These are phyloP conservation scores for Cercospora sp. DNA, from an alignment of 2,329 filamentous ascomycete species.

Conservation along the genomic window DNA sequence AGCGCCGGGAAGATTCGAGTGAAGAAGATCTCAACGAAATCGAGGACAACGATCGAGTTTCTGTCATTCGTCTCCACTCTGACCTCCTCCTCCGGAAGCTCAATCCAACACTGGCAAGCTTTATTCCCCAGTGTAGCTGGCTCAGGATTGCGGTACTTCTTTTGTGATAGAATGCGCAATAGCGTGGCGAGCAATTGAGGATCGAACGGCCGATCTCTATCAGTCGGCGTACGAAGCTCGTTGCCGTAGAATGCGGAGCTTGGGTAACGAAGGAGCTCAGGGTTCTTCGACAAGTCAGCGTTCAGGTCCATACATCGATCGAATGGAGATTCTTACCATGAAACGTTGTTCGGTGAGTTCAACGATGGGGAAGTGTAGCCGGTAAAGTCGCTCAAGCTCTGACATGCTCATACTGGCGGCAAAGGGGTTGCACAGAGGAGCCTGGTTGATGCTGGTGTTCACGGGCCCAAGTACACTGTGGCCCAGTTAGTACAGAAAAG, in stretches of 20 bases:
- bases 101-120: not conserved
- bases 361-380: conserved; percentile 17
- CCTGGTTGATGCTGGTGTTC: conserved; percentile 21
- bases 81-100: too few relatives aligned
- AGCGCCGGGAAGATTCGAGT: conserved; percentile 18
- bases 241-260: conserved; percentile 19
- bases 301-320: not conserved
- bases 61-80: not conserved
- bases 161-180: conserved; percentile 4
- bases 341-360: conserved; percentile 23
- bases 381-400: conserved; percentile 19
- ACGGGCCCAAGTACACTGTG: conserved; percentile 21
- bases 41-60: conserved; percentile 13
- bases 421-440: conserved; percentile 22
- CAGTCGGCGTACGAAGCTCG: conserved; percentile 10
- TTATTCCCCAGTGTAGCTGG: not conserved
- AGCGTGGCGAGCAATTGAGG: conserved; percentile 12
- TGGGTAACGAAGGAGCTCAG: conserved; percentile 9
- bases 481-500: not conserved
- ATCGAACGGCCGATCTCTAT: conserved; percentile 11
- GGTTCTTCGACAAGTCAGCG: not conserved
- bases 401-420: conserved; percentile 17
- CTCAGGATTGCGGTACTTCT: not conserved
- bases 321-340: not conserved
- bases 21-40: conserved; percentile 24